Evolutionary conservation across 176 grass and related monocot species (phyloP), one percentile per base, ranked within the genome.

Genomic region (Triticum aestivum): DNA sequence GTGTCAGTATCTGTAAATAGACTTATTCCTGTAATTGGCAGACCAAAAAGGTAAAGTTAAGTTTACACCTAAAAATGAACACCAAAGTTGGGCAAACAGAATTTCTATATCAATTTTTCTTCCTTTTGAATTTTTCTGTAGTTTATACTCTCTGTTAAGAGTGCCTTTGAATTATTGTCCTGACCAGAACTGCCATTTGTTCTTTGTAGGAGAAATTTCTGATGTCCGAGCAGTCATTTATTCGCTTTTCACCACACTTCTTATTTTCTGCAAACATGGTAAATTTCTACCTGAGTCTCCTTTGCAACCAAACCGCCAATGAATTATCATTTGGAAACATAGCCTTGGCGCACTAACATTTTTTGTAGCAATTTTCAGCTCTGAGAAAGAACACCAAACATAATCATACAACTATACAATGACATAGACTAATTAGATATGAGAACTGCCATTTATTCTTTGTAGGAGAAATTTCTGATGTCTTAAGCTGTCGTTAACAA

Each of bases 251-350:
- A 15, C 75, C 69, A 14, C 73, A 81, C 17, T 62, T 82, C 8
- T 85, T 85, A 68, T 82, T 91, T 77, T 83, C 26, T 83, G 56
- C 81, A 86, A 91, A 91, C 70, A 95, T 92, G 96, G 96, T 98
- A 98, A 58, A 47, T 65, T 91, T 86, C 30, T 84, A 73, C 24
- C 45, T 9, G n/a, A 54, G 26, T 87, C 49, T 73, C 47, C 59
- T 84, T 75, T 69, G 23, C 41, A 45, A 52, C 51, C 51, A 45
- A 67, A 65, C 38, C 63, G 5, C 23, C 33, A 85, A 14, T 18
- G 73, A 71, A 62, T 71, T 84, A 61, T 86, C 83, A 49, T 89
- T 64, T 21, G 62, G 14, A 41, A 72, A 23, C 71, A 65, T 86
- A 66, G 62, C 37, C 21, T 70, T 85, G 21, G 26, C 69, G 61